These are phyloP conservation scores for Calophaca sinica DNA, from an alignment of 306 rosid species.

Conservation along the genomic window DNA sequence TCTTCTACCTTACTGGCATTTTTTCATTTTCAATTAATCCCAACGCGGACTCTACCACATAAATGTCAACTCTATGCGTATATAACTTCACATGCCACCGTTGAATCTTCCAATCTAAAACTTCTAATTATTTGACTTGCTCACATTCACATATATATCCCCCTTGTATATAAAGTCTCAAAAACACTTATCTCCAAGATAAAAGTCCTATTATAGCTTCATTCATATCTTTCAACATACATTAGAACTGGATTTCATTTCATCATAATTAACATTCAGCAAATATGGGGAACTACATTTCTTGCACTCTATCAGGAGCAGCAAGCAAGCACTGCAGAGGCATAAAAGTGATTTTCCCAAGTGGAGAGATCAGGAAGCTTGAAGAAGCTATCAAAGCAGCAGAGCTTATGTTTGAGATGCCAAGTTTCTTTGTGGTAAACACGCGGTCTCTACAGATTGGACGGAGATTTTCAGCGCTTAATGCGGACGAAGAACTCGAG, in stretches of 20 bases:
- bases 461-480: constrained; percentile 64
- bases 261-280: too few relatives aligned
- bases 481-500: constrained; percentile 83
- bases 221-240: background rate
- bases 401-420: constrained; percentile 84
- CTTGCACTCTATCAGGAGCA: constrained; percentile 62
- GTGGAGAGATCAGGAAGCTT: constrained; percentile 60
- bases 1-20: too few relatives aligned
- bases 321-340: constrained; percentile 51
- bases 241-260: too few relatives aligned
- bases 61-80: constrained; percentile 39
- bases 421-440: constrained; percentile 74
- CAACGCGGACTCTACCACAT: constrained; percentile 48
- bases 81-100: constrained; percentile 38
- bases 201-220: too few relatives aligned
- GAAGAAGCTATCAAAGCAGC: constrained; percentile 62
- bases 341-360: constrained; percentile 70
- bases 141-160: background rate
- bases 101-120: constrained; percentile 36
- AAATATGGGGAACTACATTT: constrained; percentile 77
- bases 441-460: constrained; percentile 60
- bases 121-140: constrained; percentile 5
- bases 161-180: background rate
- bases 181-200: too few relatives aligned
- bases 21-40: too few relatives aligned